Conservation (phyloP, 768 basidiomycete species). For the Mrakia blollopis region DNA sequence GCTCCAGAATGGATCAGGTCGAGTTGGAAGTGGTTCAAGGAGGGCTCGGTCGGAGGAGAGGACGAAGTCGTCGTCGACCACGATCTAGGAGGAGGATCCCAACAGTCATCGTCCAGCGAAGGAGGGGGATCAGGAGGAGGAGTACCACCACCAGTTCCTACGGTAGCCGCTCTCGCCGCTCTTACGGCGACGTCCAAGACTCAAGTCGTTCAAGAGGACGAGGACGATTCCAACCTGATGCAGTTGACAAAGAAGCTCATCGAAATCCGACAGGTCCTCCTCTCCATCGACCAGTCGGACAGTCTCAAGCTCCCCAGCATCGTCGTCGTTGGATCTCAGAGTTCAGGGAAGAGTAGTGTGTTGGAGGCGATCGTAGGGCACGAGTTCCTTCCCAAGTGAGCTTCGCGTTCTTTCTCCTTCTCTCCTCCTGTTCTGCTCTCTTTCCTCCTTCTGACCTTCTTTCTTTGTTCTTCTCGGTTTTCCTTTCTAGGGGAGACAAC, state of each 20-base stretch:
- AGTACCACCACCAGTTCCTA: constrained; percentile 18
- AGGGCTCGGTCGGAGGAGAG: constrained; percentile 23
- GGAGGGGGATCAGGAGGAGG: constrained; percentile 14
- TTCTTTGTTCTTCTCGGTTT: background rate
- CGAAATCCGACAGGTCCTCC: constrained; percentile 88
- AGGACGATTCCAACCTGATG: constrained; percentile 54
- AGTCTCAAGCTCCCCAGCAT: constrained; percentile 92
- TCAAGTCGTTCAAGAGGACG: constrained; percentile 4
- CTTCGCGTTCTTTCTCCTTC: constrained; percentile 29
- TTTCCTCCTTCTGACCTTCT: background rate
- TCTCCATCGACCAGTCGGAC: constrained; percentile 93
- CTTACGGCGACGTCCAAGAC: constrained; percentile 14
- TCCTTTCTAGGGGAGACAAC: constrained; percentile 72
- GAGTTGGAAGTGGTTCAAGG: constrained; percentile 31
- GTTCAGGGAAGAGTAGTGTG: constrained; percentile 96
- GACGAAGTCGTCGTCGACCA: background rate
- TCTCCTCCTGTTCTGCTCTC: background rate
- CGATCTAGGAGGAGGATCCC: background rate
- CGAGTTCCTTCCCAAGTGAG: constrained; percentile 95
- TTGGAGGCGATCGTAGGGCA: constrained; percentile 96
- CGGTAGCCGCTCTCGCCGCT: constrained; percentile 22
- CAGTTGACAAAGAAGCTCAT: constrained; percentile 91
- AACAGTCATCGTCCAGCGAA: background rate
- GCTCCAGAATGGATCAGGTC: constrained; percentile 24
- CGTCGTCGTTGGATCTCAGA: constrained; percentile 96